Percentiles rank a stretch among this genome's conserved stretches.
These are phyloP conservation scores for Erodium moschatum DNA, from an alignment of 441 rosid genomes.

Conservation along the genomic window DNA sequence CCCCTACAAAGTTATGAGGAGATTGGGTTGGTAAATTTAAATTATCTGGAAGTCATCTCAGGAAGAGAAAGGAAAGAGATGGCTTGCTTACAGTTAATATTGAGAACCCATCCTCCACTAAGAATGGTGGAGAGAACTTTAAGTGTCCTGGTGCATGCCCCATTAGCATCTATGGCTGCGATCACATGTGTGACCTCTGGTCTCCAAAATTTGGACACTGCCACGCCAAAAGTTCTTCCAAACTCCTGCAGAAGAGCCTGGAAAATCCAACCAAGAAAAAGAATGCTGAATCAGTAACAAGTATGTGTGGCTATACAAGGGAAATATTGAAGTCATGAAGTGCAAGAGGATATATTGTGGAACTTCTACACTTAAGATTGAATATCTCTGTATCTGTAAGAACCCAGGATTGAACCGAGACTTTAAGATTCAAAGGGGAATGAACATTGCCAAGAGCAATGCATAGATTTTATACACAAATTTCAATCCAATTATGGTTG, in stretches of 20 bases:
- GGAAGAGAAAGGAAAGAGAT: neutral
- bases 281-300: neutral
- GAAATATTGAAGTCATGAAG: too few species aligned
- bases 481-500: too few species aligned
- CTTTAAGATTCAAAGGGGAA: too few species aligned
- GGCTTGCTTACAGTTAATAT: neutral
- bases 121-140: conserved; percentile 83
- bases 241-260: conserved; percentile 54
- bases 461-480: too few species aligned
- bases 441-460: too few species aligned
- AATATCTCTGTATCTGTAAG: too few species aligned
- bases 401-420: too few species aligned
- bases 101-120: conserved; percentile 59
- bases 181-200: conserved; percentile 75
- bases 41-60: too few species aligned
- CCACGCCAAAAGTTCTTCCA: conserved; percentile 41
- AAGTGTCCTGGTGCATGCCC: conserved; percentile 70
- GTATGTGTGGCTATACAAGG: too few species aligned
- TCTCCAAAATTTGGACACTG: conserved; percentile 59
- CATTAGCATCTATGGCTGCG: conserved; percentile 56
- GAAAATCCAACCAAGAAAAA: conserved; percentile 8
- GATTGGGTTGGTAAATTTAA: neutral
- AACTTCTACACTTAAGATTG: neutral
- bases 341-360: neutral
- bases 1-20: conserved; percentile 41